phyloP scores from a whole-genome alignment of 129 eudicot species.

The Artemisia tridentata region DNA sequence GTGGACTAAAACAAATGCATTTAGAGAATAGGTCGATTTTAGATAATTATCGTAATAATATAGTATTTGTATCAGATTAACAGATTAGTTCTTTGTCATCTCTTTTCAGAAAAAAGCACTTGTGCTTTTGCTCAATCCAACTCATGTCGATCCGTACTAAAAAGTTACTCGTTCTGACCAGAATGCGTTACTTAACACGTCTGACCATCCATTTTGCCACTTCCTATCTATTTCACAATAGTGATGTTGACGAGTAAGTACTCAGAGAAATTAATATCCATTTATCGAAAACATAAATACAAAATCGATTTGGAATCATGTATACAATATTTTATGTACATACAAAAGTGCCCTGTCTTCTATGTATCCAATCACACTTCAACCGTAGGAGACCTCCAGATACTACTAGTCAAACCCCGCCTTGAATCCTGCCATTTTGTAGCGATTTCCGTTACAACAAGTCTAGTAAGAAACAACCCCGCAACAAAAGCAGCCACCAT shows the following conservation, averaged over 20 bases:
- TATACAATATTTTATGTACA: slow-evolving; percentile 5
- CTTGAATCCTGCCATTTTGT: slow-evolving; percentile 52
- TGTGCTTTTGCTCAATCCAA: too few relatives aligned
- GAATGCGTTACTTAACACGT: too few relatives aligned
- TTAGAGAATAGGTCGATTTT: neutral
- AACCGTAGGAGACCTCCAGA: slow-evolving; percentile 26
- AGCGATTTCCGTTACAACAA: slow-evolving; percentile 68
- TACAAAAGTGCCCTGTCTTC: slow-evolving; percentile 20
- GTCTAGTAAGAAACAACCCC: slow-evolving; percentile 79
- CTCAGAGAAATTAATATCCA: neutral
- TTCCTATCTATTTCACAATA: neutral
- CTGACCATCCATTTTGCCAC: too few relatives aligned
- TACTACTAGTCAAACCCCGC: slow-evolving; percentile 17
- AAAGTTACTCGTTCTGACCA: too few relatives aligned
- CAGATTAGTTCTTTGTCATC: too few relatives aligned
- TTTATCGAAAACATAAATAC: slow-evolving; percentile 16
- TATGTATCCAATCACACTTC: slow-evolving; percentile 39
- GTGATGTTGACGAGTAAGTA: neutral
- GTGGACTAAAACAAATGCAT: slow-evolving; percentile 7
- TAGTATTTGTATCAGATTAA: too few relatives aligned
- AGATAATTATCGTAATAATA: too few relatives aligned
- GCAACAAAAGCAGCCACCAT: slow-evolving; percentile 74
- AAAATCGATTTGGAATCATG: slow-evolving; percentile 23
- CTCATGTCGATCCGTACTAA: too few relatives aligned
- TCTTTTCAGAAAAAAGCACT: too few relatives aligned